Percentiles rank a stretch among this genome's conserved stretches.
Conservation (phyloP, 208 protist genomes). For the Crithidia fasciculata region DNA sequence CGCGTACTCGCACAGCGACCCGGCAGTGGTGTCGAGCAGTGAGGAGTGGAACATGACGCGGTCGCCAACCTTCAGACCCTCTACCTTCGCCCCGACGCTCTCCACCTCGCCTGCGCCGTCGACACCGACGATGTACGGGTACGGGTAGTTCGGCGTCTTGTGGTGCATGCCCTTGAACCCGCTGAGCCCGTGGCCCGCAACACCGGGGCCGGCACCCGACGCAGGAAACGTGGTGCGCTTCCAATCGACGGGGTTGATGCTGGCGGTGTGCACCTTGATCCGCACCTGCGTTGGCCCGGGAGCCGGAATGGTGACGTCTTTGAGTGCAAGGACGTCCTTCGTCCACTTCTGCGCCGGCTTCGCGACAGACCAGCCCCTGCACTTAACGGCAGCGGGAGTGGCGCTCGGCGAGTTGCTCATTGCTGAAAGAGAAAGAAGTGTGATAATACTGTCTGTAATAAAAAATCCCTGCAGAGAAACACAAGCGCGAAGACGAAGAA, state of each 20-base stretch:
- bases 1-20: conserved; percentile 76
- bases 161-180: conserved; percentile 34
- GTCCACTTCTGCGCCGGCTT: conserved; percentile 26
- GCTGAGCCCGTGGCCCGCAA: conserved; percentile 12
- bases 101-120: conserved; percentile 65
- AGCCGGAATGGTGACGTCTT: conserved; percentile 36
- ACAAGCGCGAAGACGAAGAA: neutral
- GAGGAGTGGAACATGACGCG: conserved; percentile 64
- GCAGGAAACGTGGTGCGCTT: conserved; percentile 42
- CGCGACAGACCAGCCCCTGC: conserved; percentile 29
- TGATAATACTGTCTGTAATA: neutral
- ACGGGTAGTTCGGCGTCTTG: conserved; percentile 37
- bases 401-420: conserved; percentile 1
- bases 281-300: conserved; percentile 47
- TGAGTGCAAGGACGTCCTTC: conserved; percentile 18
- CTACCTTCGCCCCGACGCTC: conserved; percentile 47
- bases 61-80: conserved; percentile 41
- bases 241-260: conserved; percentile 55
- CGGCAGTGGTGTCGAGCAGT: conserved; percentile 31
- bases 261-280: conserved; percentile 50
- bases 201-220: conserved; percentile 10
- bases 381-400: conserved; percentile 2
- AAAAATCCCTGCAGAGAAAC: neutral
- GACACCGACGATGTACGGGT: conserved; percentile 59
- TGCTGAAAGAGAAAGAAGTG: neutral